phyloP scores from a whole-genome alignment of 2,329 filamentous ascomycete species.

The Tolypocladium sp. region DNA sequence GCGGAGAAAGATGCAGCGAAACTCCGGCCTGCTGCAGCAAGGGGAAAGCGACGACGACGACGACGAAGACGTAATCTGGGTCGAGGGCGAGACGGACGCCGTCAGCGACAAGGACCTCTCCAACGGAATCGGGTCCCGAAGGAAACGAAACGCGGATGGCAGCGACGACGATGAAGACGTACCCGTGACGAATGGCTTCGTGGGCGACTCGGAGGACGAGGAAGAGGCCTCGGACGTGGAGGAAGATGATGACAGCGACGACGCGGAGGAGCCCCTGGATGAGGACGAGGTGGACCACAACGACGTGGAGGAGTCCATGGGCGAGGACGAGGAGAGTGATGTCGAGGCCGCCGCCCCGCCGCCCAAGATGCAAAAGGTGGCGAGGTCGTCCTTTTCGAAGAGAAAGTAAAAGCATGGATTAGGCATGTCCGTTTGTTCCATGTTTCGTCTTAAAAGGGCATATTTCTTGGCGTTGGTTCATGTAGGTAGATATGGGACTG shows the following conservation, averaged over 20 bases:
- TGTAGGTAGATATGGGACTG: constrained; percentile 1
- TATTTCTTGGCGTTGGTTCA: constrained; percentile 6
- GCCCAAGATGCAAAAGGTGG: constrained; percentile 33
- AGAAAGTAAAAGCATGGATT: constrained; percentile 17
- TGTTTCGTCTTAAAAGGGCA: not conserved
- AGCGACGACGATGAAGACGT: constrained; percentile 52
- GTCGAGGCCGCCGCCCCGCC: constrained; percentile 37
- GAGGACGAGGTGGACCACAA: constrained; percentile 53
- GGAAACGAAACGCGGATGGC: constrained; percentile 32
- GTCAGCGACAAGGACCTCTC: constrained; percentile 25
- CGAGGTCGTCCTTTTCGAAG: constrained; percentile 23
- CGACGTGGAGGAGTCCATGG: constrained; percentile 44
- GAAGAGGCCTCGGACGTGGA: constrained; percentile 34
- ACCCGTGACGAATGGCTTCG: constrained; percentile 42
- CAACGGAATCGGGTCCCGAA: constrained; percentile 23
- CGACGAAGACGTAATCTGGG: constrained; percentile 72
- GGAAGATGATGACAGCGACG: constrained; percentile 31
- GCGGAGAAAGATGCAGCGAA: constrained; percentile 57
- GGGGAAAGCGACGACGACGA: constrained; percentile 39
- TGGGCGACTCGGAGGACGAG: constrained; percentile 53
- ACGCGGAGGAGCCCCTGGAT: constrained; percentile 40
- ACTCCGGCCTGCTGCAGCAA: constrained; percentile 23
- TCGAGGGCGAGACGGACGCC: constrained; percentile 68
- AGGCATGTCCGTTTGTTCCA: not conserved
- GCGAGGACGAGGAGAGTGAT: constrained; percentile 47